Evolutionary conservation across 2,329 filamentous ascomycete species (phyloP).

Genomic region (Dothistroma pini): DNA sequence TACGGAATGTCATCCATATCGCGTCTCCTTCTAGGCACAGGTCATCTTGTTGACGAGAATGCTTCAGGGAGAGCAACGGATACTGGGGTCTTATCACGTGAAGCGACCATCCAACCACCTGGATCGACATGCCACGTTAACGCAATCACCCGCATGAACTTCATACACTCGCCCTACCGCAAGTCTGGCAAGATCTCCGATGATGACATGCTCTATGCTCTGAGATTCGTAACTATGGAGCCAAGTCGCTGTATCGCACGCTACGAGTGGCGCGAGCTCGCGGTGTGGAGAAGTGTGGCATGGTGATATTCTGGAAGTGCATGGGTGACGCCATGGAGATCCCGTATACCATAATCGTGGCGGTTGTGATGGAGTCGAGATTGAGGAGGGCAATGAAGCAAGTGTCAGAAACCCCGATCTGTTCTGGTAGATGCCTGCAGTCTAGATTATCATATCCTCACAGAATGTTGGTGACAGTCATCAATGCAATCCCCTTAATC

Average conservation of each 20-base stretch:
- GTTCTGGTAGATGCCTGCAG: not conserved
- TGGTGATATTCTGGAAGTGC: slow-evolving; percentile 65
- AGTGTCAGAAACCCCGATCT: not conserved
- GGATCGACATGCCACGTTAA: slow-evolving; percentile 41
- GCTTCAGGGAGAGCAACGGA: slow-evolving; percentile 54
- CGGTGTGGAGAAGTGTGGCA: slow-evolving; percentile 64
- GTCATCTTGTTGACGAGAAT: not conserved
- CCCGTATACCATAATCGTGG: slow-evolving; percentile 34
- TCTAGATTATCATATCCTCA: slow-evolving; percentile 36
- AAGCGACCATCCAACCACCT: slow-evolving; percentile 46
- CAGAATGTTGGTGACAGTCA: slow-evolving; percentile 34
- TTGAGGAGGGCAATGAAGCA: slow-evolving; percentile 61
- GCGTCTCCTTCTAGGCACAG: not conserved
- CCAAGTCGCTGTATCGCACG: slow-evolving; percentile 59
- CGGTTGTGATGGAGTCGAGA: slow-evolving; percentile 60
- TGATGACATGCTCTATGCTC: slow-evolving; percentile 62
- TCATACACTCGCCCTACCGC: slow-evolving; percentile 57
- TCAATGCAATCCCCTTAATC: slow-evolving; percentile 48
- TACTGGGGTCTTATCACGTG: slow-evolving; percentile 48
- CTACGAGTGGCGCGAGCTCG: slow-evolving; percentile 68
- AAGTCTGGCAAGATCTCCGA: slow-evolving; percentile 58
- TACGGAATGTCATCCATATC: not conserved
- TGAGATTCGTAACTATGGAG: slow-evolving; percentile 61
- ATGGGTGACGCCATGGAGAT: slow-evolving; percentile 69
- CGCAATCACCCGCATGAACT: slow-evolving; percentile 62